These are phyloP conservation scores for Cladophialophora bantiana DNA, from an alignment of 2,329 filamentous ascomycete genomes.

Conservation along the genomic window DNA sequence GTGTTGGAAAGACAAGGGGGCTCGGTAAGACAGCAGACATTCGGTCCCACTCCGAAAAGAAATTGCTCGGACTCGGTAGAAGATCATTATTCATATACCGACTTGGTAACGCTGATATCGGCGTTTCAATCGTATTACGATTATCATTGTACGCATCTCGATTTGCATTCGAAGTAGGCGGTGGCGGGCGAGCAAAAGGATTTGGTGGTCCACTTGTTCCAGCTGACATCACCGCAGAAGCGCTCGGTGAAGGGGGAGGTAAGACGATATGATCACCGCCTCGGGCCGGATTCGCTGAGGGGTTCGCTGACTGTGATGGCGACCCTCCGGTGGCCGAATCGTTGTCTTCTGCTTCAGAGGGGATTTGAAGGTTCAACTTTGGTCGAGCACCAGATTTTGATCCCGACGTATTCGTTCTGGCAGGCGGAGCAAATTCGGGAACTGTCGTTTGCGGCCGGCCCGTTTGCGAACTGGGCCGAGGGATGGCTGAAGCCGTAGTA, in stretches of 20 bases:
- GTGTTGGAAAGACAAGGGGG: conserved; percentile 64
- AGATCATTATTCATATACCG: conserved; percentile 88
- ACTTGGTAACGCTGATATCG: conserved; percentile 91
- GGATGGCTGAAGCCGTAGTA: conserved; percentile 27
- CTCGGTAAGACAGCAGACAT: conserved; percentile 85
- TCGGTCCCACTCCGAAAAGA: conserved; percentile 78
- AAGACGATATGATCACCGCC: conserved; percentile 71
- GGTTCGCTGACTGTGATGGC: conserved; percentile 65
- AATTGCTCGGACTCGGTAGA: conserved; percentile 86
- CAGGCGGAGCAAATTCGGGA: conserved; percentile 75
- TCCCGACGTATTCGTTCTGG: conserved; percentile 72
- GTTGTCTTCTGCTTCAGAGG: conserved; percentile 82
- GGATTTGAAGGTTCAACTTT: conserved; percentile 90
- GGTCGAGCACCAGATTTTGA: conserved; percentile 73
- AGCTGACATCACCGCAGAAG: conserved; percentile 83
- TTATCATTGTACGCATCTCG: conserved; percentile 51
- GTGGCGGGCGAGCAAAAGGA: conserved; percentile 87
- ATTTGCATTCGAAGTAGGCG: conserved; percentile 60
- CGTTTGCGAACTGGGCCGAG: conserved; percentile 57
- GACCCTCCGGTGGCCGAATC: conserved; percentile 73
- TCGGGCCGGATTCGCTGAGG: conserved; percentile 37
- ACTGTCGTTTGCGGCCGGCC: conserved; percentile 60
- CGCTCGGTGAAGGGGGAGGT: conserved; percentile 90
- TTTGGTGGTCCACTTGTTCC: conserved; percentile 93
- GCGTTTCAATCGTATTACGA: conserved; percentile 66